A percentile compares a stretch with the other conserved stretches of the same genome.
Conservation (phyloP, 805 yeast genomes). For the Metschnikowia baotianmanensis region DNA sequence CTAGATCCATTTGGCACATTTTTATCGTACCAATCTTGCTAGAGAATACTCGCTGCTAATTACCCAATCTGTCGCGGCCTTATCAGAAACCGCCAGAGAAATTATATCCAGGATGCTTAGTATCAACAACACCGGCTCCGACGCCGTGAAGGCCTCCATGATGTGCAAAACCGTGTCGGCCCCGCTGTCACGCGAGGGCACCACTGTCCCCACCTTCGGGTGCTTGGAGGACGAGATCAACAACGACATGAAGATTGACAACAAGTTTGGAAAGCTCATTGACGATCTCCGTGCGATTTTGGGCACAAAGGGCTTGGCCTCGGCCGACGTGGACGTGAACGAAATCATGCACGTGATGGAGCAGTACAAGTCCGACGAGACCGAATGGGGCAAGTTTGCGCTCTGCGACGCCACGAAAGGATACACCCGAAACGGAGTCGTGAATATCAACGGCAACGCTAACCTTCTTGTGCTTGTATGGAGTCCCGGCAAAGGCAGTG, state of each 20-base stretch:
- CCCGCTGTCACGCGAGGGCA: conserved; percentile 2
- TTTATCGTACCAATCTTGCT: conserved; percentile 2
- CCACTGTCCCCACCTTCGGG: conserved; percentile 17
- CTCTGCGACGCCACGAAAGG: conserved; percentile 47
- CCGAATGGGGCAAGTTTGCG: conserved; percentile 62
- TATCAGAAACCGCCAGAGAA: neutral
- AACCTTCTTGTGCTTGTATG: conserved; percentile 66
- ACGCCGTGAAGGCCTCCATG: conserved; percentile 7
- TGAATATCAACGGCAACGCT: conserved; percentile 68
- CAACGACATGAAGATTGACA: conserved; percentile 17
- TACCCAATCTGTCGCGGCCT: neutral
- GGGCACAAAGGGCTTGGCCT: conserved; percentile 35
- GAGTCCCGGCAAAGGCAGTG: conserved; percentile 63
- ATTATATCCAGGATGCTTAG: conserved; percentile 3
- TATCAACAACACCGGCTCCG: conserved; percentile 9
- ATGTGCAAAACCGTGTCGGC: conserved; percentile 11
- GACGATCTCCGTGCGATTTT: conserved; percentile 25
- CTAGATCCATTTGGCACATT: neutral
- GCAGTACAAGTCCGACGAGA: conserved; percentile 43
- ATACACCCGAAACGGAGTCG: conserved; percentile 71
- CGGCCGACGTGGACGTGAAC: conserved; percentile 53
- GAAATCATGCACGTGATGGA: conserved; percentile 46
- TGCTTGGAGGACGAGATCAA: conserved; percentile 18
- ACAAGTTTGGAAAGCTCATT: conserved; percentile 26
- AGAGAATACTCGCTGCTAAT: conserved; percentile 9